Conservation (phyloP, 1,139 yeast genomes). For the Diutina ranongensis region DNA sequence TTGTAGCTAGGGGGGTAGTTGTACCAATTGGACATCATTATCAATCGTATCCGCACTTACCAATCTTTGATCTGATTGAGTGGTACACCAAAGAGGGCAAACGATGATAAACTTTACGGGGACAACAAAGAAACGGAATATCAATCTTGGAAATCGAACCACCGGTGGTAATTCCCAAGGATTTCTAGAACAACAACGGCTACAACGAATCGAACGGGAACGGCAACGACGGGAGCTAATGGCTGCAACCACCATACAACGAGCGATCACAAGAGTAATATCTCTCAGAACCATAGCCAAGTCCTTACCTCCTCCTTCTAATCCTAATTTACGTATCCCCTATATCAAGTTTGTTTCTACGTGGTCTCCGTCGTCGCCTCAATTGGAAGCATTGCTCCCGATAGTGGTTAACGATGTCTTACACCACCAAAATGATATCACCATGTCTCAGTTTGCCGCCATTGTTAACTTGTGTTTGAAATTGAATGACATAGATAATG, state of each 20-base stretch:
- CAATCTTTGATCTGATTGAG: no score
- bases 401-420: background rate
- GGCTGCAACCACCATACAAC: slow-evolving; percentile 43
- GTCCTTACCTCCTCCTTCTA: background rate
- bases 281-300: slow-evolving; percentile 12
- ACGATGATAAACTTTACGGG: slow-evolving; percentile 58
- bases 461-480: background rate
- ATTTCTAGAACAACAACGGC: slow-evolving; percentile 48
- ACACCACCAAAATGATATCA: background rate
- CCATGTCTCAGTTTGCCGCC: background rate
- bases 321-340: background rate
- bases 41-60: background rate
- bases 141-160: slow-evolving; percentile 60
- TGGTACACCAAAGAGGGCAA: no score
- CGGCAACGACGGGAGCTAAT: slow-evolving; percentile 34
- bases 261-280: slow-evolving; percentile 26
- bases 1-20: no score
- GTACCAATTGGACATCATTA: no score
- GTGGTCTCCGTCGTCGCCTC: background rate
- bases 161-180: background rate
- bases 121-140: slow-evolving; percentile 45
- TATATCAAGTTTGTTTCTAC: background rate
- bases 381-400: background rate
- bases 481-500: background rate
- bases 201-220: slow-evolving; percentile 60